These are phyloP conservation scores for Ehretia macrophylla DNA, from an alignment of 257 asterid species.

Conservation along the genomic window DNA sequence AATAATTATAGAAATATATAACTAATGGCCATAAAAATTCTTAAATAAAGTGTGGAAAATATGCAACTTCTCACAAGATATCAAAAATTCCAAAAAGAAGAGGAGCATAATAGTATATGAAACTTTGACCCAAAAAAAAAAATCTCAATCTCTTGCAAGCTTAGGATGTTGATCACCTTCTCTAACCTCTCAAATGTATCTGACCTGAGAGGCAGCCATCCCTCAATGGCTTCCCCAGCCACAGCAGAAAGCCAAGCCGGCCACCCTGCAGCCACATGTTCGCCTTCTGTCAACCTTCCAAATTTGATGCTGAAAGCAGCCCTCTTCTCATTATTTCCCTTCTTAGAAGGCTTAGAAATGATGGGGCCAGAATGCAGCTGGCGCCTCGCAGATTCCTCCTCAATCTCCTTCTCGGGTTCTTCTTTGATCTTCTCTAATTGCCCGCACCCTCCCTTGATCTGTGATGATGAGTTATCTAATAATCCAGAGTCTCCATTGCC, in stretches of 20 bases:
- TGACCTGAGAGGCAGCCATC: slow-evolving; percentile 65
- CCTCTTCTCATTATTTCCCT: slow-evolving; percentile 33
- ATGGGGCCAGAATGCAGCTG: slow-evolving; percentile 11
- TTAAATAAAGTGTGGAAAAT: neutral
- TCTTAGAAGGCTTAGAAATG: slow-evolving; percentile 28
- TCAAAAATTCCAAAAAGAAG: too few relatives aligned
- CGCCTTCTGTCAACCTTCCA: slow-evolving; percentile 61
- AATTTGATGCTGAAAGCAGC: slow-evolving; percentile 57
- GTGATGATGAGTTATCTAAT: slow-evolving; percentile 22
- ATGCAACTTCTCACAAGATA: neutral
- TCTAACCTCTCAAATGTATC: slow-evolving; percentile 69
- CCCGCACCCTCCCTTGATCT: slow-evolving; percentile 30
- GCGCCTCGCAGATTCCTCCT: slow-evolving; percentile 25
- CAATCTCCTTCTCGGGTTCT: slow-evolving; percentile 72
- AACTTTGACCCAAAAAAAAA: too few relatives aligned
- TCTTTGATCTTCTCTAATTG: slow-evolving; percentile 80
- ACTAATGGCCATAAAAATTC: too few relatives aligned
- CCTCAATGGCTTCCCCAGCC: slow-evolving; percentile 77
- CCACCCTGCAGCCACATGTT: slow-evolving; percentile 74
- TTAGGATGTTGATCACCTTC: slow-evolving; percentile 36
- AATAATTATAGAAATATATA: too few relatives aligned
- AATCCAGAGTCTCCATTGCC: slow-evolving; percentile 18
- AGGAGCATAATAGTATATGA: too few relatives aligned
- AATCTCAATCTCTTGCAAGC: neutral
- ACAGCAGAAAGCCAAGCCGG: slow-evolving; percentile 79